Evolutionary conservation across 495 filamentous ascomycete species (phyloP), one percentile per base, ranked within the genome.

Genomic region (Parathielavia appendiculata): DNA sequence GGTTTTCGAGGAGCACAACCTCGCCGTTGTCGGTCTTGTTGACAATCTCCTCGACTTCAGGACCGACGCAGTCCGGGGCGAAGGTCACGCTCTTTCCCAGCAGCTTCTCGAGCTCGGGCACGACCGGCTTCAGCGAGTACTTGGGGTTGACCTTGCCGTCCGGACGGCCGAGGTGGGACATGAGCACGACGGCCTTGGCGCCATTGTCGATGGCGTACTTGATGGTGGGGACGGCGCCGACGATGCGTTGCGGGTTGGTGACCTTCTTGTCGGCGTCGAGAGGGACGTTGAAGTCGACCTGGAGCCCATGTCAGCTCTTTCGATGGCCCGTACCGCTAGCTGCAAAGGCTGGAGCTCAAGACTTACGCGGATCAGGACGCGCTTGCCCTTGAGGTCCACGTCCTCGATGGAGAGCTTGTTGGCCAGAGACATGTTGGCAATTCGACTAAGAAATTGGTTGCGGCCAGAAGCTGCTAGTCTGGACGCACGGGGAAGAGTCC

Each of bases 271-370:
- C 78, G 62, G 79, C 81, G 70, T 97, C 89, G 71, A 97, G 90
- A 63, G 93, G 93, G 51, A 99, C 93, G 77, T 99, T 99, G 85
- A 99, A 99, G 80, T 99, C 93, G 66, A 99, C 92, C 92, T 97
- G 61, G 55, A 52, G 49, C 12, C 16, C 30, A 19, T 54, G 57
- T 69, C 44, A 68, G 61, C 54, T 48, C 49, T 40, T 22, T 12
- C 43, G 40, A 11, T 39, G n/a, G 0, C 20, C 14, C 17, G 11
- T 20, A 50, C 35, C 23, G 20, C 9, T 13, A 44, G 7, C 17
- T 19, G 10, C 40, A 35, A 22, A 40, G 12, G 14, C 1, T 6
- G 20, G 32, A 4, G 17, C 11, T 30, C 17, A 17, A 1, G 20
- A 81, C 89, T 66, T 84, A 96, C 93, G 64, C 93, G 86, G 71